Evolutionary conservation across 768 basidiomycete species (phyloP).

Genomic region (Podaxis sp.): DNA sequence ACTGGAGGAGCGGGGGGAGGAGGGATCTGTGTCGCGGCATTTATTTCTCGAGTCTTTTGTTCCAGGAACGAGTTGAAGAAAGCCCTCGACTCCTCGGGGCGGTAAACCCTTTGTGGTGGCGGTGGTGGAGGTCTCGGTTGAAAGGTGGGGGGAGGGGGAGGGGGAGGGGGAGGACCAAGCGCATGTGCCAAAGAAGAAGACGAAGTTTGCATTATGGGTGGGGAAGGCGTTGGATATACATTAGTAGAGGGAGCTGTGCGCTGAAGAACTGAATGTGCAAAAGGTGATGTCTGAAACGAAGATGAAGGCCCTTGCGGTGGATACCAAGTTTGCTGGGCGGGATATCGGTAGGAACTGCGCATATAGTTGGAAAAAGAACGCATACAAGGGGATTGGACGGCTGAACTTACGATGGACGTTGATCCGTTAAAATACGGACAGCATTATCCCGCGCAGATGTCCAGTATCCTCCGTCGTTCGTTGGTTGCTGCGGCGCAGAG

Average conservation of each 20-base stretch:
- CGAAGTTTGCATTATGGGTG: conserved; percentile 57
- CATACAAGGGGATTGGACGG: conserved; percentile 20
- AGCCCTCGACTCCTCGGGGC: conserved; percentile 54
- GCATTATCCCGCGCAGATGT: conserved; percentile 59
- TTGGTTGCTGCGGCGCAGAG: conserved; percentile 41
- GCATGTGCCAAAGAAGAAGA: conserved; percentile 79
- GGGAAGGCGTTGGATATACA: conserved; percentile 73
- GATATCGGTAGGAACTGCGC: conserved; percentile 30
- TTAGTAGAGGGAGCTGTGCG: conserved; percentile 50
- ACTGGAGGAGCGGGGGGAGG: conserved; percentile 19
- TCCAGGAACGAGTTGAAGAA: conserved; percentile 71
- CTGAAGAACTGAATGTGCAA: conserved; percentile 67
- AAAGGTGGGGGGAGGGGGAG: conserved; percentile 10
- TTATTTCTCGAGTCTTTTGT: conserved; percentile 48
- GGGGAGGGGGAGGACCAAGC: conserved; percentile 38
- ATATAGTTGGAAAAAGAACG: conserved; percentile 16
- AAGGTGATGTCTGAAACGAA: conserved; percentile 50
- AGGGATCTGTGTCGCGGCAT: conserved; percentile 18
- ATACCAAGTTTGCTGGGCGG: conserved; percentile 38
- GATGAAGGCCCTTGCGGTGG: conserved; percentile 41
- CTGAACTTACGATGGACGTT: conserved; percentile 45
- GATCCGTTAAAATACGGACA: conserved; percentile 55
- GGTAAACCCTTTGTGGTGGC: conserved; percentile 31
- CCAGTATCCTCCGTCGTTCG: conserved; percentile 60
- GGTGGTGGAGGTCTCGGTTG: conserved; percentile 17